Percentiles rank a stretch among this genome's conserved stretches.
Evolutionary conservation across 345 rosid genomes (phyloP).

Genomic region (Hibiscus tridactylites): DNA sequence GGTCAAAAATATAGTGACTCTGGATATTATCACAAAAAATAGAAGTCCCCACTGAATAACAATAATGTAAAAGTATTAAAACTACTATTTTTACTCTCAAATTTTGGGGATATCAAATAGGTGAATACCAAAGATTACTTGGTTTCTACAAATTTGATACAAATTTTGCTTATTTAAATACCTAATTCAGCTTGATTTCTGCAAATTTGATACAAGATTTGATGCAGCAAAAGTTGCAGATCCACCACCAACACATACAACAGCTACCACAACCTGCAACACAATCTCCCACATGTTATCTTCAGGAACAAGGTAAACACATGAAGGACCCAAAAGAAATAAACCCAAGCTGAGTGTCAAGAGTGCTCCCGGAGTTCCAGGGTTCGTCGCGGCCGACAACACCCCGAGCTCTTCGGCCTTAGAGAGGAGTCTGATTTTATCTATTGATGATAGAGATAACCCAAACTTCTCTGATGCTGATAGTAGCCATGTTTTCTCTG

Average conservation of each 20-base stretch:
- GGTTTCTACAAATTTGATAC: conserved; percentile 48
- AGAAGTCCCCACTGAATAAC: no score
- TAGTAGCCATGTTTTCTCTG: no score
- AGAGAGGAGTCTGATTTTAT: no score
- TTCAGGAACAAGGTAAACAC: conserved; percentile 74
- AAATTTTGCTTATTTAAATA: background rate
- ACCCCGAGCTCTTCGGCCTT: no score
- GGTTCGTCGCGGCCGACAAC: conserved; percentile 42
- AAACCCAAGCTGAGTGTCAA: conserved; percentile 55
- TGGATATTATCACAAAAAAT: background rate
- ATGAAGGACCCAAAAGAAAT: conserved; percentile 68
- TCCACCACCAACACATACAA: conserved; percentile 56
- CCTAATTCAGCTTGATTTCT: conserved; percentile 40
- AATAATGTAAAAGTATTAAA: background rate
- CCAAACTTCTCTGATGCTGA: no score
- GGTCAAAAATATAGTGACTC: background rate
- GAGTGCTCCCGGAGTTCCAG: conserved; percentile 58
- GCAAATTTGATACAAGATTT: conserved; percentile 70
- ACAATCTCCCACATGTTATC: conserved; percentile 62
- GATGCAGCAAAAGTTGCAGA: conserved; percentile 91
- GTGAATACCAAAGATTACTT: conserved; percentile 24
- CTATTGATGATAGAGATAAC: no score
- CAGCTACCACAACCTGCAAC: conserved; percentile 48
- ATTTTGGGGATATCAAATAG: conserved; percentile 27
- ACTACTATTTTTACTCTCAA: background rate